phyloP scores from a whole-genome alignment of 176 grass and related monocot genomes.

The Rhynchospora tenuis region DNA sequence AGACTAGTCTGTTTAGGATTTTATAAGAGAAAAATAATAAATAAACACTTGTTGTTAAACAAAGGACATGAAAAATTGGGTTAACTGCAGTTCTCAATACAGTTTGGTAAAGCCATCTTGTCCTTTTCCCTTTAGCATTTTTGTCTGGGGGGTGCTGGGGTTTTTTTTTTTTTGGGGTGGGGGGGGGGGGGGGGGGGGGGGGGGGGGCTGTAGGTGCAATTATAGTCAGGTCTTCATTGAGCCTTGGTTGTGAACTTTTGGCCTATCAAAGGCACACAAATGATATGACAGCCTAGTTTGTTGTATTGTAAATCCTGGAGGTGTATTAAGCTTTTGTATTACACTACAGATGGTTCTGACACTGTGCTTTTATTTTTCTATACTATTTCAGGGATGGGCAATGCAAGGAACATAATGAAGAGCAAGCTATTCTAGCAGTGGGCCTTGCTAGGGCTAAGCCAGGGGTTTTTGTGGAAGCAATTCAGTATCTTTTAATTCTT shows the following conservation, averaged over 20 bases:
- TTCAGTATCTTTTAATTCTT: constrained; percentile 83
- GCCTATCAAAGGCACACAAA: not conserved
- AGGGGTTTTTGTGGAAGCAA: constrained; percentile 95
- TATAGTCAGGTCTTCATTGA: not conserved
- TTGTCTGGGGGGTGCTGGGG: too few relatives aligned
- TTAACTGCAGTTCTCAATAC: not conserved
- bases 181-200: not conserved
- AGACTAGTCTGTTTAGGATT: not conserved
- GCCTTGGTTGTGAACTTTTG: not conserved
- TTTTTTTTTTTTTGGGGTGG: too few relatives aligned
- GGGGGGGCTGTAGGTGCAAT: not conserved
- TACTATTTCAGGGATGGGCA: constrained; percentile 73
- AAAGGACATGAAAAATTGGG: not conserved
- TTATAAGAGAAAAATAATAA: not conserved
- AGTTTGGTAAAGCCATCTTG: not conserved
- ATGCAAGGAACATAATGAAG: constrained; percentile 79
- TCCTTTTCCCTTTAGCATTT: not conserved
- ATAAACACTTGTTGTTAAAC: not conserved
- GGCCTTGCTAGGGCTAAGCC: constrained; percentile 79
- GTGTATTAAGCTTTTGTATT: not conserved
- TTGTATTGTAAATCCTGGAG: not conserved
- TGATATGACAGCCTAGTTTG: not conserved
- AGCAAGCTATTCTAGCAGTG: constrained; percentile 85
- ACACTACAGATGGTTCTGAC: not conserved
- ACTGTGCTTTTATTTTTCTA: not conserved